phyloP scores from a whole-genome alignment of 345 rosid genomes.

The Pistacia integerrima region DNA sequence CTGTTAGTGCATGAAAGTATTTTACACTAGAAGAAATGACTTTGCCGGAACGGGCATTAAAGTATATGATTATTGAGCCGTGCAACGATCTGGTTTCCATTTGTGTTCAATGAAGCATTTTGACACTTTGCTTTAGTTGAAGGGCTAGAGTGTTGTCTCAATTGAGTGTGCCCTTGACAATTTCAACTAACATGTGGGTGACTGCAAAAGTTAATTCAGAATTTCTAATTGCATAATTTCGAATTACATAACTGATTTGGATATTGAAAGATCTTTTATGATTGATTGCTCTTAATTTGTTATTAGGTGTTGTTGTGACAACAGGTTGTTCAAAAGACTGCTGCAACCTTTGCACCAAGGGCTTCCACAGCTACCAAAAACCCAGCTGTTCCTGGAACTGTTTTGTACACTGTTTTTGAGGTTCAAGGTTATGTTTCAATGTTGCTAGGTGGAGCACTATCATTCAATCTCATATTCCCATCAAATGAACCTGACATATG shows the following conservation, averaged over 20 bases:
- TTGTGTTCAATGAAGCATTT: no score
- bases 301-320: neutral
- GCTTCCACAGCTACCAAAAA: conserved; percentile 87
- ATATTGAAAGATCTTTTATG: neutral
- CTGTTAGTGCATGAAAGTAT: no score
- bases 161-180: neutral
- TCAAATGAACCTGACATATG: conserved; percentile 88
- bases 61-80: no score
- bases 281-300: neutral
- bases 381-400: conserved; percentile 88
- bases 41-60: no score
- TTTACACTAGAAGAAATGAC: no score
- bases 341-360: conserved; percentile 94
- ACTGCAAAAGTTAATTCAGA: conserved; percentile 1
- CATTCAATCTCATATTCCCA: conserved; percentile 87
- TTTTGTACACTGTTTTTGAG: conserved; percentile 86
- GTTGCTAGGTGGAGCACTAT: conserved; percentile 80
- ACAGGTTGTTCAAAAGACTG: conserved; percentile 92
- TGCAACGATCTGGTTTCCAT: neutral
- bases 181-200: neutral
- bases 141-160: neutral
- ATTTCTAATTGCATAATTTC: neutral
- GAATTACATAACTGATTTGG: neutral
- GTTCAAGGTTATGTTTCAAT: conserved; percentile 80
- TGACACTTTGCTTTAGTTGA: neutral